phyloP scores from a whole-genome alignment of 169 alveolate species.

The Eimeria sp. region DNA sequence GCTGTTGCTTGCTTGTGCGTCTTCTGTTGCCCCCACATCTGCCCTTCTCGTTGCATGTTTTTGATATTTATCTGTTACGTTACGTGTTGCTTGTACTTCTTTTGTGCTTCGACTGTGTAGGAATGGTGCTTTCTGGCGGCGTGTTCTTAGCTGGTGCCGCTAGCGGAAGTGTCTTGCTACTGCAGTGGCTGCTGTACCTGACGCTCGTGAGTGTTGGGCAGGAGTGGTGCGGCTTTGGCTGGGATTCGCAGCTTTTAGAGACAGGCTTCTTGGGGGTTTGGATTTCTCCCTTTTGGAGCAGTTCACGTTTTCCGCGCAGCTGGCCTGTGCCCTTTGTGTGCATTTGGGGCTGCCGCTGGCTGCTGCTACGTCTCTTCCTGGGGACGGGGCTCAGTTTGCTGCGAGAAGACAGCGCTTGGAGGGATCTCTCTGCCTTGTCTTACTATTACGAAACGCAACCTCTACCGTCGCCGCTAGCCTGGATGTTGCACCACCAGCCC shows the following conservation, averaged over 20 bases:
- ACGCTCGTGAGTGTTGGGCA: conserved; percentile 78
- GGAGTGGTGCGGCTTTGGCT: conserved; percentile 80
- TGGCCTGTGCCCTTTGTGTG: conserved; percentile 79
- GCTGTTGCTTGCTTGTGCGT: no score
- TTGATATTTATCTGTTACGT: no score
- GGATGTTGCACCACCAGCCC: conserved; percentile 77
- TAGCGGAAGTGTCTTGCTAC: conserved; percentile 4
- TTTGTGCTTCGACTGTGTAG: not conserved
- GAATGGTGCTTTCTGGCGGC: conserved; percentile 22
- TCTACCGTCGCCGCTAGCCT: conserved; percentile 80
- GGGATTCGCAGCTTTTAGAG: conserved; percentile 85
- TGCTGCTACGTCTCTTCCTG: conserved; percentile 76
- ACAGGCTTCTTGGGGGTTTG: conserved; percentile 82
- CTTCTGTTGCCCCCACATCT: no score
- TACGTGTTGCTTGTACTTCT: no score
- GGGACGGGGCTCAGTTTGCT: conserved; percentile 84
- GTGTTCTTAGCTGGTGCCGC: conserved; percentile 58
- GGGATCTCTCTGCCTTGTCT: conserved; percentile 55
- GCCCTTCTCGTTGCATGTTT: no score
- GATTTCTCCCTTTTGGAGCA: conserved; percentile 67
- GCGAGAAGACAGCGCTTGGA: conserved; percentile 71
- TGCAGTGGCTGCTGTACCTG: conserved; percentile 79
- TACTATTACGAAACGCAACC: conserved; percentile 81
- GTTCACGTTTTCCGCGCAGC: conserved; percentile 62
- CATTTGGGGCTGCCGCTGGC: conserved; percentile 83